Conservation (phyloP, 2,329 filamentous ascomycete species). For the Septoria petroselini region DNA sequence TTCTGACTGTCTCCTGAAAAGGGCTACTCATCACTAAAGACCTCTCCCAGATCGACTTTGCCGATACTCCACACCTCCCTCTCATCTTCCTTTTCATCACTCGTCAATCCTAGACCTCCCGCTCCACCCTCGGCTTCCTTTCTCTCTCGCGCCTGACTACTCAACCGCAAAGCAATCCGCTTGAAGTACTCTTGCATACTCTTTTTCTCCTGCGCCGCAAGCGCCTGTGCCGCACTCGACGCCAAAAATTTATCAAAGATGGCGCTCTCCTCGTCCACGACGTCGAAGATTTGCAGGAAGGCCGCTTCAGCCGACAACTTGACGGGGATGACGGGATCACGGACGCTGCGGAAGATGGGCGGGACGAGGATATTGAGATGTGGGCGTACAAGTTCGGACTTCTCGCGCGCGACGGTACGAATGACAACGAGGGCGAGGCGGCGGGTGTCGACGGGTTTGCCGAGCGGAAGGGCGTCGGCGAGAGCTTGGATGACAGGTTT, state of each 20-base stretch:
- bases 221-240: slow-evolving; percentile 57
- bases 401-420: slow-evolving; percentile 75
- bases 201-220: slow-evolving; percentile 72
- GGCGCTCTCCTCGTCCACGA: slow-evolving; percentile 78
- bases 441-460: slow-evolving; percentile 75
- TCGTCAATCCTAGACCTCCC: slow-evolving; percentile 78
- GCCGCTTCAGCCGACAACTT: slow-evolving; percentile 93
- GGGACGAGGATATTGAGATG: slow-evolving; percentile 77
- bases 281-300: slow-evolving; percentile 85
- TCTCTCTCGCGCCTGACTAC: slow-evolving; percentile 82
- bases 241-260: slow-evolving; percentile 91
- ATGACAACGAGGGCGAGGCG: slow-evolving; percentile 82
- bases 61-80: slow-evolving; percentile 95
- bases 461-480: slow-evolving; percentile 70
- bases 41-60: slow-evolving; percentile 74
- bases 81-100: slow-evolving; percentile 92
- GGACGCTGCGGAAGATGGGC: slow-evolving; percentile 82
- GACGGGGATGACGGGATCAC: slow-evolving; percentile 88
- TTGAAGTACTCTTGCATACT: slow-evolving; percentile 98
- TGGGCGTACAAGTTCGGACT: slow-evolving; percentile 76
- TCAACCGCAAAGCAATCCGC: slow-evolving; percentile 78
- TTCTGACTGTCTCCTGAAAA: too few relatives aligned
- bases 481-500: slow-evolving; percentile 79
- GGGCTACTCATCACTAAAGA: slow-evolving; percentile 26
- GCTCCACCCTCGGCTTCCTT: slow-evolving; percentile 87